A percentile compares a stretch with the other conserved stretches of the same genome.
phyloP scores from a whole-genome alignment of 306 rosid species.

The Calophaca sinica region DNA sequence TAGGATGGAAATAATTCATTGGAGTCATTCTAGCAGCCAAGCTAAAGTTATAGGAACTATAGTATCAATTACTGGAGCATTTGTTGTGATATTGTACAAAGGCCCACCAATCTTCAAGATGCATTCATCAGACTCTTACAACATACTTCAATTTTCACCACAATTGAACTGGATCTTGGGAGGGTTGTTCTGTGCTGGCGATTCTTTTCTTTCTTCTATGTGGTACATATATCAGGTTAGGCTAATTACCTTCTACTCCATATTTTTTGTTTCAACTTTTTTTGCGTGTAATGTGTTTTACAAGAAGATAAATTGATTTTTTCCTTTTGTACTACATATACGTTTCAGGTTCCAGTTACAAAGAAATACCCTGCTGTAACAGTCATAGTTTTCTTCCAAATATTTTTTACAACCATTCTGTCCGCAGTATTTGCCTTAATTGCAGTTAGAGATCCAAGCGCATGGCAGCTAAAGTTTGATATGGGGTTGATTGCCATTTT shows the following conservation, averaged over 20 bases:
- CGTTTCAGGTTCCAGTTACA: conserved; percentile 48
- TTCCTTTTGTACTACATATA: background rate
- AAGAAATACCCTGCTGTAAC: conserved; percentile 51
- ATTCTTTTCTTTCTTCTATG: conserved; percentile 41
- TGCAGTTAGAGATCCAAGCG: conserved; percentile 45
- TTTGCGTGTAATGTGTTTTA: background rate
- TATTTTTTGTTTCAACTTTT: too few relatives aligned
- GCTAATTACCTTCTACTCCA: background rate
- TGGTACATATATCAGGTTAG: conserved; percentile 60
- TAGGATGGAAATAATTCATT: conserved; percentile 59
- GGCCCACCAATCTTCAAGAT: conserved; percentile 50
- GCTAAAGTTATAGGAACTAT: conserved; percentile 56
- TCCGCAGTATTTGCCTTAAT: conserved; percentile 42
- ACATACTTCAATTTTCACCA: conserved; percentile 30
- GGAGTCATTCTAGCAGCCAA: conserved; percentile 52
- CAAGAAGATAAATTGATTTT: background rate
- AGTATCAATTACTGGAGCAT: conserved; percentile 58
- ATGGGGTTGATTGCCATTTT: conserved; percentile 48
- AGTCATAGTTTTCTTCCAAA: conserved; percentile 39
- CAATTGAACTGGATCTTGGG: conserved; percentile 50
- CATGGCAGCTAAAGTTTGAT: conserved; percentile 50
- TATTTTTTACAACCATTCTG: conserved; percentile 42
- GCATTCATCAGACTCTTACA: background rate
- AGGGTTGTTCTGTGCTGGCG: conserved; percentile 45
- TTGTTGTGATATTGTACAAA: conserved; percentile 56